Evolutionary conservation across 2,329 filamentous ascomycete species (phyloP).

Genomic region (Xenoacremonium recifei): DNA sequence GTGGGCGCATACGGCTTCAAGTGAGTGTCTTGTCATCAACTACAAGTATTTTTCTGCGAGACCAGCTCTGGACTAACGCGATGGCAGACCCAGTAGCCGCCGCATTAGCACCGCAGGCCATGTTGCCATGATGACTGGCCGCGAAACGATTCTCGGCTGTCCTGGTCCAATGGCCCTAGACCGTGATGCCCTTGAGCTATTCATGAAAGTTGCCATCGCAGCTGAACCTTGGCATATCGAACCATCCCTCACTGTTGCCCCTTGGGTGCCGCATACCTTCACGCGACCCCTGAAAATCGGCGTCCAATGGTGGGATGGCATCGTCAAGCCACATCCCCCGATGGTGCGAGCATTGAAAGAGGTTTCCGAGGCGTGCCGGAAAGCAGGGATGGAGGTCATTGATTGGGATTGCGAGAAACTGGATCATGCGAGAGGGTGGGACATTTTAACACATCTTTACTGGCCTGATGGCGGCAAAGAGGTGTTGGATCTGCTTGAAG

Average conservation of each 20-base stretch:
- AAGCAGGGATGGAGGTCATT: slow-evolving; percentile 52
- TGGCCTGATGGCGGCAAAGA: slow-evolving; percentile 61
- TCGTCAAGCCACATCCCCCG: slow-evolving; percentile 60
- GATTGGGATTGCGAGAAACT: slow-evolving; percentile 50
- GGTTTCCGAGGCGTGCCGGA: slow-evolving; percentile 48
- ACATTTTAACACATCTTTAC: slow-evolving; percentile 46
- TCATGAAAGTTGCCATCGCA: slow-evolving; percentile 32
- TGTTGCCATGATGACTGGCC: slow-evolving; percentile 29
- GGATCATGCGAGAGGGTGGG: slow-evolving; percentile 50
- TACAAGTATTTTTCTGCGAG: no score
- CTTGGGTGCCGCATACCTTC: slow-evolving; percentile 35
- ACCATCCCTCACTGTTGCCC: slow-evolving; percentile 28
- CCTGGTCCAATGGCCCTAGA: slow-evolving; percentile 34
- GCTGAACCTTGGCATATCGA: slow-evolving; percentile 34
- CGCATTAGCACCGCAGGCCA: slow-evolving; percentile 27
- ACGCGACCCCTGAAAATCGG: slow-evolving; percentile 55
- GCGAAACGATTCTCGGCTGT: slow-evolving; percentile 33
- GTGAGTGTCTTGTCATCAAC: no score
- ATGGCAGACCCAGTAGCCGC: slow-evolving; percentile 31
- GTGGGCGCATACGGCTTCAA: slow-evolving; percentile 36
- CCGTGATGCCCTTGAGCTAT: slow-evolving; percentile 33
- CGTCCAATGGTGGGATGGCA: slow-evolving; percentile 57
- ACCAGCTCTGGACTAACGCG: no score
- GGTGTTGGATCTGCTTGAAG: slow-evolving; percentile 46
- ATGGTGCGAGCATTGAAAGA: slow-evolving; percentile 55